Conservation (phyloP, 75 land plant species). For the Pseudotsuga menziesii region DNA sequence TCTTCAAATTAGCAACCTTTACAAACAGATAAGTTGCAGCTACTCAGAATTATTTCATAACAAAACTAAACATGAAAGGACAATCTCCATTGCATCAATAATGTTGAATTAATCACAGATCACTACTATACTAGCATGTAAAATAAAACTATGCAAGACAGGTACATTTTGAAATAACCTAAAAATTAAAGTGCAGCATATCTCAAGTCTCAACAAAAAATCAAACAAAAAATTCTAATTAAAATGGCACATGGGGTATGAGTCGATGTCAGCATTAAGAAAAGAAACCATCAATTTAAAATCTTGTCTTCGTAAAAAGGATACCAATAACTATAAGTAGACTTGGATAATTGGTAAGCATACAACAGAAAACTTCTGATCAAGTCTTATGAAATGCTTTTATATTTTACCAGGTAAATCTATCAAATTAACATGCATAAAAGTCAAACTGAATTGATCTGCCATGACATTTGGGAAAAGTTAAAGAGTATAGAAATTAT, state of each 20-base stretch:
- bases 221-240: too few relatives aligned
- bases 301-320: too few relatives aligned
- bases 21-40: slow-evolving; percentile 8
- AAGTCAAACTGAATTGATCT: too few relatives aligned
- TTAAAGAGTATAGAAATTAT: too few relatives aligned
- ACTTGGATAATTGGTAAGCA: too few relatives aligned
- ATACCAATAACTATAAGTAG: too few relatives aligned
- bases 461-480: too few relatives aligned
- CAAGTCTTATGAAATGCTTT: too few relatives aligned
- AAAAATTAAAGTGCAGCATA: background rate
- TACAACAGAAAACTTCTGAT: too few relatives aligned
- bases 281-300: background rate
- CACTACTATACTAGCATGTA: background rate
- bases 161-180: background rate
- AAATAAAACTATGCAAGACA: background rate
- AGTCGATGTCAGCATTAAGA: background rate
- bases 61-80: background rate
- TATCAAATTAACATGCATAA: too few relatives aligned
- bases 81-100: background rate
- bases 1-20: slow-evolving; percentile 90
- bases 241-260: background rate
- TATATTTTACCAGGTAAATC: too few relatives aligned
- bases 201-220: background rate
- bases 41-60: background rate
- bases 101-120: background rate